Conservation (phyloP, 225 moss, liverwort and hornwort species). For the Sphagnum tenellum region DNA sequence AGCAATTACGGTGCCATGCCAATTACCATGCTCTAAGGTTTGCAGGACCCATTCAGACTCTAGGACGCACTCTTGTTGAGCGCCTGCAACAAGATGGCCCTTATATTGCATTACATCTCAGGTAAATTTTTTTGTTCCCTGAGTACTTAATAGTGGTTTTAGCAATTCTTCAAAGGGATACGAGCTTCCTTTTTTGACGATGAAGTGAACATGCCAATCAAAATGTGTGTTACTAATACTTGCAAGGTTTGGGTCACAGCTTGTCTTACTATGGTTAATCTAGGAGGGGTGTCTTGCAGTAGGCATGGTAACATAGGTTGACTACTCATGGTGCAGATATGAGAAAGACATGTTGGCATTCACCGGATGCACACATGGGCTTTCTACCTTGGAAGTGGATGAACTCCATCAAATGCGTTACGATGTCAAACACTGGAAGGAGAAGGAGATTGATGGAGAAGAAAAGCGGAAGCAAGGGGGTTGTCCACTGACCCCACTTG, state of each 20-base stretch:
- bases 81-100: conserved; percentile 46
- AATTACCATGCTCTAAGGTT: conserved; percentile 63
- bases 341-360: conserved; percentile 87
- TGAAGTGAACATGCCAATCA: too few relatives aligned
- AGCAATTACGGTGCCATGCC: conserved; percentile 65
- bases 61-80: conserved; percentile 32
- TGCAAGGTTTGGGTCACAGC: too few relatives aligned
- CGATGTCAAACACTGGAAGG: conserved; percentile 68
- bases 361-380: conserved; percentile 62
- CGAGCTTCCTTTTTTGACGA: too few relatives aligned
- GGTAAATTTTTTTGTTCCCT: conserved; percentile 14
- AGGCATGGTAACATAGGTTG: too few relatives aligned
- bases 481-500: conserved; percentile 68
- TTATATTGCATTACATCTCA: conserved; percentile 65
- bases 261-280: too few relatives aligned
- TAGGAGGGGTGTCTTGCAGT: too few relatives aligned
- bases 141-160: too few relatives aligned
- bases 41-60: conserved; percentile 41
- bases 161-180: too few relatives aligned
- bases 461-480: conserved; percentile 57
- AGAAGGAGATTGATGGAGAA: conserved; percentile 69
- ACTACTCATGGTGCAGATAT: conserved; percentile 26
- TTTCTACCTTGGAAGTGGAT: conserved; percentile 43
- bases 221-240: too few relatives aligned
- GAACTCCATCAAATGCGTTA: conserved; percentile 63